These are phyloP conservation scores for Westerdykella sp. DNA, from an alignment of 2,329 filamentous ascomycete genomes.

Conservation along the genomic window DNA sequence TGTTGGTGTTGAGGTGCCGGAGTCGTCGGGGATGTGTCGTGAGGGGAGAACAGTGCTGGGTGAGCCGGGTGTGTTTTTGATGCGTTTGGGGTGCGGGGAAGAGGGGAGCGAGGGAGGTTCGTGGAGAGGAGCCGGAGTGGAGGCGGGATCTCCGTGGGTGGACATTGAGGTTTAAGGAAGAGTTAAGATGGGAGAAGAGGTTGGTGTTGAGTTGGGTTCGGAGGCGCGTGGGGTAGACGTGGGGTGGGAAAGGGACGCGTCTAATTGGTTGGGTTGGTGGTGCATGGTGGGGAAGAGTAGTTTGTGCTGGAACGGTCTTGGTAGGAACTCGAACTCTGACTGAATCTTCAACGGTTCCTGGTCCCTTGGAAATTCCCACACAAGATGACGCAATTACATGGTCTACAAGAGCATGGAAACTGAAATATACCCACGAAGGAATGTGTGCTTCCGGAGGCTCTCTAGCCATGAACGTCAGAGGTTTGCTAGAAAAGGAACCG, in stretches of 20 bases:
- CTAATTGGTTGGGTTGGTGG: conserved; percentile 6
- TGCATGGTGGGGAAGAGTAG: too few relatives aligned
- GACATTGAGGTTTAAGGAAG: conserved; percentile 12
- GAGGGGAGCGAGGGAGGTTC: conserved; percentile 54
- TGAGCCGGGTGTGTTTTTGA: conserved; percentile 55
- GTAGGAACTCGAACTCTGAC: too few relatives aligned
- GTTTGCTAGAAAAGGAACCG: too few relatives aligned
- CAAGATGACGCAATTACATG: too few relatives aligned
- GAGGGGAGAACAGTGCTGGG: conserved; percentile 24
- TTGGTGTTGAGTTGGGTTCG: conserved; percentile 1
- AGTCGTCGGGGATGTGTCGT: conserved; percentile 25
- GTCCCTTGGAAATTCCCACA: too few relatives aligned
- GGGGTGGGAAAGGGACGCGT: conserved; percentile 6
- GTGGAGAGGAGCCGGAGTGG: conserved; percentile 26
- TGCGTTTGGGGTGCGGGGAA: conserved; percentile 74
- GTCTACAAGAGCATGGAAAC: too few relatives aligned
- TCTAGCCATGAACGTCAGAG: too few relatives aligned
- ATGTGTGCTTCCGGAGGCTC: too few relatives aligned
- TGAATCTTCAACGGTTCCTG: too few relatives aligned
- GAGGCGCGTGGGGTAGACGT: conserved; percentile 4
- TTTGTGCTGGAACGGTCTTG: too few relatives aligned
- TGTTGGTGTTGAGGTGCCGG: conserved; percentile 33
- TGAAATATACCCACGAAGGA: too few relatives aligned
- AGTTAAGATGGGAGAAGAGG: conserved; percentile 5
- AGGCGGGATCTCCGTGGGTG: conserved; percentile 5